Evolutionary conservation across 2,329 filamentous ascomycete species (phyloP).

Genomic region (Talaromyces piceae): DNA sequence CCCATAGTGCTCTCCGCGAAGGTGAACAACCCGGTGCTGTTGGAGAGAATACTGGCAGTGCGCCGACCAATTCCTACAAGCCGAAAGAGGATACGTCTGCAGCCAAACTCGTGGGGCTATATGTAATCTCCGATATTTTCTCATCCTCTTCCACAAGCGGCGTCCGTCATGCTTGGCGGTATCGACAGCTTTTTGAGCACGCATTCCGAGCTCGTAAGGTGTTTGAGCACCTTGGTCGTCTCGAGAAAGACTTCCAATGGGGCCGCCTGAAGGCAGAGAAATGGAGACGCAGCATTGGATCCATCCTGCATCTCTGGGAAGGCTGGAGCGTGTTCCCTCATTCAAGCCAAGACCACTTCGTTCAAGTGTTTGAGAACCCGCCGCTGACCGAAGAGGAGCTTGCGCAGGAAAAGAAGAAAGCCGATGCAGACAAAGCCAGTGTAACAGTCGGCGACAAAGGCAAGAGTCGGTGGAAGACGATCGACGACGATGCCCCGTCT

Average conservation of each 20-base stretch:
- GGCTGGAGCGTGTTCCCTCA: constrained; percentile 61
- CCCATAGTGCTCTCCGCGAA: constrained; percentile 18
- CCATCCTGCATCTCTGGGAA: constrained; percentile 63
- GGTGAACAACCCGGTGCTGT: constrained; percentile 24
- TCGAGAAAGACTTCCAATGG: constrained; percentile 68
- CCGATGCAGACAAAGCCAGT: constrained; percentile 32
- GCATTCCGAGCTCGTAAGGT: constrained; percentile 60
- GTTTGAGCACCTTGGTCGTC: constrained; percentile 67
- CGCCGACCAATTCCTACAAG: constrained; percentile 25
- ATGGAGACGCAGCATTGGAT: constrained; percentile 68
- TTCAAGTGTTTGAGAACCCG: constrained; percentile 63
- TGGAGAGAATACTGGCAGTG: constrained; percentile 31
- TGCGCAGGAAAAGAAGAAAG: constrained; percentile 37
- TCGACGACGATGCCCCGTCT: constrained; percentile 35
- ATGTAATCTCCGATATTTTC: constrained; percentile 72
- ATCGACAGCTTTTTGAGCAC: constrained; percentile 69
- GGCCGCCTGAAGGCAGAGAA: constrained; percentile 75
- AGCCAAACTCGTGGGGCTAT: constrained; percentile 72
- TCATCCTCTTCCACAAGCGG: constrained; percentile 68
- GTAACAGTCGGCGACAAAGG: constrained; percentile 27
- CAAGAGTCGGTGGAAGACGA: constrained; percentile 41
- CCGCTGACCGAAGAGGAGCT: constrained; percentile 46
- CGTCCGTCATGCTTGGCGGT: constrained; percentile 79
- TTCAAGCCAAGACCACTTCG: constrained; percentile 64
- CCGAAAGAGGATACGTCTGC: constrained; percentile 58